A percentile compares a stretch with the other conserved stretches of the same genome.
These are phyloP conservation scores for Eremochloa ophiuroides DNA, from an alignment of 176 grass and related monocot species.

Conservation along the genomic window DNA sequence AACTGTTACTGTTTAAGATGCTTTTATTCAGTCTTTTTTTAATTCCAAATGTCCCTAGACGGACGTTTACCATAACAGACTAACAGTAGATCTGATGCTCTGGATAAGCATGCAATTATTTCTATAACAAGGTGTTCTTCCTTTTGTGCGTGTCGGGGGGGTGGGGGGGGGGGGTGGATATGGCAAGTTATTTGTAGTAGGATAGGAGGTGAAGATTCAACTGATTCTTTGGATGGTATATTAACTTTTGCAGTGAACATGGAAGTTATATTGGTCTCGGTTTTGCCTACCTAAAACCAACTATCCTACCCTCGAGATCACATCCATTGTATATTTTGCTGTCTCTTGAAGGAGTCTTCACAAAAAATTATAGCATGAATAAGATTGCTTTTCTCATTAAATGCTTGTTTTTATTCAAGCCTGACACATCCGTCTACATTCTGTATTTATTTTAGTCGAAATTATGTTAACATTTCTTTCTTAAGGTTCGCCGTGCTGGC, in stretches of 20 bases:
- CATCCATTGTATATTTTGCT: not conserved
- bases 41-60: not conserved
- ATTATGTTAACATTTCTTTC: slow-evolving; percentile 20
- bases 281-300: not conserved
- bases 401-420: not conserved
- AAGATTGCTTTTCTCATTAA: not conserved
- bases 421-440: slow-evolving; percentile 1
- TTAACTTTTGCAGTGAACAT: not conserved
- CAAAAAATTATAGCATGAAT: not conserved
- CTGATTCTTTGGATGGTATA: not conserved
- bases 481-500: slow-evolving; percentile 63
- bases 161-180: no score
- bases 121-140: not conserved
- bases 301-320: not conserved
- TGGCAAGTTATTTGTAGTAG: not conserved
- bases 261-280: not conserved
- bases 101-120: not conserved
- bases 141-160: no score
- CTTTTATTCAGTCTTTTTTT: not conserved
- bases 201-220: not conserved
- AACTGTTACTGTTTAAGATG: not conserved
- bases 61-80: not conserved
- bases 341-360: not conserved
- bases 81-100: not conserved
- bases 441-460: not conserved